Base-by-base conservation (phyloP, 2,329 filamentous ascomycete species). In the Sporothrix dimorphospora region DNA sequence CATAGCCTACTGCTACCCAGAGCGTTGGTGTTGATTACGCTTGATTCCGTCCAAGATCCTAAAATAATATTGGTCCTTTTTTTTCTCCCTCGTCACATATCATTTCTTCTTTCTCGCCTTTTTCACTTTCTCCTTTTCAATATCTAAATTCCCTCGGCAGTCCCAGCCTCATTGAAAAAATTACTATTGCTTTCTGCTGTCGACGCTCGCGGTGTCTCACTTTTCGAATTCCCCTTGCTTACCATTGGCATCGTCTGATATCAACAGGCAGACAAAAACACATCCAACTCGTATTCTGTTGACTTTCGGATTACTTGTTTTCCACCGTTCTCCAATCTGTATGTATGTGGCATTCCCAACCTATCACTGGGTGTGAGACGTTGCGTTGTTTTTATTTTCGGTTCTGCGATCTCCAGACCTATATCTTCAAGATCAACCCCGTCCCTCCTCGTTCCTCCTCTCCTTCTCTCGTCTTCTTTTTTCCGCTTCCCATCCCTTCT, bases 391-490 rank as follows among this genome's bases (percentile, higher is more conserved):
- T 16, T 30, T 19, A 24, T 66, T 47, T 42, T 30, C 47, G 40
- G 61, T 27, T 66, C 61, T 47, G 40, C 14, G 40, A 66, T 66
- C 40, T 66, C 42, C 24, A 66, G 40, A 47, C 21, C 21, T 40
- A 42, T 42, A 63, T 63, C 34, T 63, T 63, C 57, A 63, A 42
- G 34, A 42, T 63, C 57, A 24, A 9, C 57, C 57, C 57, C 57
- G 8, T 11, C n/a, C 8, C 38, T 16, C 38, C n/a, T 24, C n/a
- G 34, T 8, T 11, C 57, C 19, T 24, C 53, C 12, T 34, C 9
- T 42, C 11, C 34, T 61, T 24, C 57, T 16, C 57, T 42, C 57
- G 57, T 61, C 57, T 61, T 61, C 12, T 47, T 11, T 47, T 11
- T 47, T 66, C 59, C 24, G 61, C 61, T 21, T 49, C 16, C 21